A percentile compares a stretch with the other conserved stretches of the same genome.
These are phyloP conservation scores for Hippophae tibetana DNA, from an alignment of 306 rosid genomes.

Conservation along the genomic window DNA sequence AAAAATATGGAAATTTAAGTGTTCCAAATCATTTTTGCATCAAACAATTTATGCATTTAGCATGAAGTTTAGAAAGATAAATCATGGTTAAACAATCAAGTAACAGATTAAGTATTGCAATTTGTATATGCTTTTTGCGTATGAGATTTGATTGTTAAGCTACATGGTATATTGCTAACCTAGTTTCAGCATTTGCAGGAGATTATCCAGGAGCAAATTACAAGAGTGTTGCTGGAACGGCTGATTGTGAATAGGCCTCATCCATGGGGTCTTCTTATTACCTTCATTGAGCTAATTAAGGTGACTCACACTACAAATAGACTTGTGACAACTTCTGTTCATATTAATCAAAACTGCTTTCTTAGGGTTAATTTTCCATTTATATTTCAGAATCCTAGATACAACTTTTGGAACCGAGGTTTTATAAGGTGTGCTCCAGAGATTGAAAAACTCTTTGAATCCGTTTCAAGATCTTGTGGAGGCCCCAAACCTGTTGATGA, in stretches of 20 bases:
- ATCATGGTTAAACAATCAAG: no score
- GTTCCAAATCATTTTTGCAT: no score
- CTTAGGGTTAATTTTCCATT: no score
- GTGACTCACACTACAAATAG: constrained; percentile 17
- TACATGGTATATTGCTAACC: neutral
- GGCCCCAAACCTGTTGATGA: constrained; percentile 93
- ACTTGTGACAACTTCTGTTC: no score
- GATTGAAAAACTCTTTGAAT: constrained; percentile 89
- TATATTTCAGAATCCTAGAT: constrained; percentile 70
- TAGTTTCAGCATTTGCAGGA: constrained; percentile 39
- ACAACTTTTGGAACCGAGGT: constrained; percentile 81
- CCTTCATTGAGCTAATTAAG: constrained; percentile 95
- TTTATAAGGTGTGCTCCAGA: constrained; percentile 97
- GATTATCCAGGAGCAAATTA: constrained; percentile 93
- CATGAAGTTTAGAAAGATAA: no score
- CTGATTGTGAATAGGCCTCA: constrained; percentile 93
- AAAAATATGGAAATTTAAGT: no score
- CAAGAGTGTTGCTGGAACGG: constrained; percentile 91
- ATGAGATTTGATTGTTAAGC: neutral
- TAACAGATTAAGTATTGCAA: no score
- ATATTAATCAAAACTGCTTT: neutral
- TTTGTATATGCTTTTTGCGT: neutral
- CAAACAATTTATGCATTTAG: no score
- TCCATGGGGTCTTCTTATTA: constrained; percentile 97
- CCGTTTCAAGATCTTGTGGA: constrained; percentile 95